Conservation (phyloP, 2,329 filamentous ascomycete species). For the Scytalidium sp. region DNA sequence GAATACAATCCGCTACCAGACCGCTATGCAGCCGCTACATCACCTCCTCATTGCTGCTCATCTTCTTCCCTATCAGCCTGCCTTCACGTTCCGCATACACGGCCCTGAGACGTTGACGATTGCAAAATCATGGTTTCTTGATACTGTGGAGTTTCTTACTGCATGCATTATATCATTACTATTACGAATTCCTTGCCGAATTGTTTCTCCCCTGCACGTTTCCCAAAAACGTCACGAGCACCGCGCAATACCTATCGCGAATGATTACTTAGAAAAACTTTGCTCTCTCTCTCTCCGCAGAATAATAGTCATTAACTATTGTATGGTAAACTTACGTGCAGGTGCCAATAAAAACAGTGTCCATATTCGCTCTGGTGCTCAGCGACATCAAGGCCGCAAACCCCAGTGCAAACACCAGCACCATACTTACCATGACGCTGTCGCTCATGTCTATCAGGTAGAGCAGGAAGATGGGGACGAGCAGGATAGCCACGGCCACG, state of each 20-base stretch:
- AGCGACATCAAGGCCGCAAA: conserved; percentile 9
- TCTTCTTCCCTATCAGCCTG: too few relatives aligned
- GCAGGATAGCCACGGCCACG: conserved; percentile 9
- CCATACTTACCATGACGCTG: conserved; percentile 9
- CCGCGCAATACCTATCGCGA: conserved; percentile 6
- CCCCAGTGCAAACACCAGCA: conserved; percentile 7
- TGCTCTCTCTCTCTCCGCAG: too few relatives aligned
- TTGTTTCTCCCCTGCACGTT: conserved; percentile 2
- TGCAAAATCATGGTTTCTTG: too few relatives aligned
- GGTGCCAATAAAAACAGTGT: conserved; percentile 10
- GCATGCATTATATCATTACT: too few relatives aligned
- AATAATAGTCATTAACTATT: too few relatives aligned
- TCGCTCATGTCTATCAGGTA: conserved; percentile 14
- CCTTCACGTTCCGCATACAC: too few relatives aligned
- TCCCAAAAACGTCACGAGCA: conserved; percentile 8
- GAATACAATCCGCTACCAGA: too few relatives aligned
- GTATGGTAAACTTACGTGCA: conserved; percentile 8
- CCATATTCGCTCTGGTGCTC: conserved; percentile 8
- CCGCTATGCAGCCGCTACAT: too few relatives aligned
- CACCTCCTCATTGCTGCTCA: too few relatives aligned
- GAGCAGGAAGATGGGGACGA: conserved; percentile 14
- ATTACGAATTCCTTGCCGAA: too few relatives aligned
- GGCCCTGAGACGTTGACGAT: too few relatives aligned
- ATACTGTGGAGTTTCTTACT: too few relatives aligned
- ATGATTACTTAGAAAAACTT: not conserved